phyloP scores from a whole-genome alignment of 495 filamentous ascomycete genomes.

The Neurospora sp. region DNA sequence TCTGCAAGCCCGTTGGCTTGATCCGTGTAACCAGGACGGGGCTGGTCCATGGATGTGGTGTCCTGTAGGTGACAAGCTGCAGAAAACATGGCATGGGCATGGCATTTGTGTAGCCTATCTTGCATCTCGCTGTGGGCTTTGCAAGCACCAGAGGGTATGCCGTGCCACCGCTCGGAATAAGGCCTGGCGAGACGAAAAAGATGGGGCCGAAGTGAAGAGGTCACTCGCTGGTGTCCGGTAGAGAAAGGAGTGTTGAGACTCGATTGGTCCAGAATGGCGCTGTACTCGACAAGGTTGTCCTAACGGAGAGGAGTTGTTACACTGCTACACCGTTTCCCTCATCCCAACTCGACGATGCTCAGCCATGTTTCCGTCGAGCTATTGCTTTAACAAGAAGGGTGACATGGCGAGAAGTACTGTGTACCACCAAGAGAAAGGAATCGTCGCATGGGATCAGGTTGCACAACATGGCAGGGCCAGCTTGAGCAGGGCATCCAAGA shows the following conservation, averaged over 20 bases:
- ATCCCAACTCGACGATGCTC: background rate
- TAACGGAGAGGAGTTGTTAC: background rate
- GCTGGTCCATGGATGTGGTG: background rate
- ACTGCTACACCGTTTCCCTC: background rate
- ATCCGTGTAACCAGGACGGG: background rate
- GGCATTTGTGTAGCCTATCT: constrained; percentile 3
- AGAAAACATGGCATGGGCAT: constrained; percentile 4
- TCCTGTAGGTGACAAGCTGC: constrained; percentile 8
- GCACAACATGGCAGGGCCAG: background rate
- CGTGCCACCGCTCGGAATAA: background rate
- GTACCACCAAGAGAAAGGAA: background rate
- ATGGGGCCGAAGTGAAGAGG: background rate
- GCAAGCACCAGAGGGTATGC: background rate
- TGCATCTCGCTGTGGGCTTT: background rate
- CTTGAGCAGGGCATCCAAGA: background rate
- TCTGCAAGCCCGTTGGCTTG: background rate
- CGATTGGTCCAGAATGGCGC: constrained; percentile 1
- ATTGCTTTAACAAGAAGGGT: background rate
- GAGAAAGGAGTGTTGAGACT: background rate
- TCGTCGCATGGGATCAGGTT: background rate
- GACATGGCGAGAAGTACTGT: background rate
- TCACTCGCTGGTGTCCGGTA: background rate
- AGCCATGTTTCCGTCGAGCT: background rate
- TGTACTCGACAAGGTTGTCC: background rate
- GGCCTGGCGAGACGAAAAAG: background rate